Conservation (phyloP, 2,329 filamentous ascomycete species). For the Epichloe festucae region DNA sequence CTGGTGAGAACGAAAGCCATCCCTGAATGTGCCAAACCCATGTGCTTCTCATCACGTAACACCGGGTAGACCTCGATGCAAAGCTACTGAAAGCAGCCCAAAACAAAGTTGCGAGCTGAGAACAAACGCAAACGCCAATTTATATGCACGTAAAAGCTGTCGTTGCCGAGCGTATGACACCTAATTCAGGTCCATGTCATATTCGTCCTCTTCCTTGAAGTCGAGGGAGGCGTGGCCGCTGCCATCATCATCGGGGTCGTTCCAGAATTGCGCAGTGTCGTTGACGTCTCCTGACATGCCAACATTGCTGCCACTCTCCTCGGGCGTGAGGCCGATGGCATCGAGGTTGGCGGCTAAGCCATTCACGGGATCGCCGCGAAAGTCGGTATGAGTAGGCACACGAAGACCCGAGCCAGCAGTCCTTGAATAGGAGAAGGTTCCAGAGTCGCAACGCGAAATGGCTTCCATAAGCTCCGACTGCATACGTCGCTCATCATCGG, state of each 20-base stretch:
- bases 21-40: background rate
- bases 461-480: constrained; percentile 82
- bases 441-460: constrained; percentile 64
- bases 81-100: background rate
- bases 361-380: constrained; percentile 65
- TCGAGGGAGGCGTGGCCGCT: constrained; percentile 54
- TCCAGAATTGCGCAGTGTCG: constrained; percentile 47
- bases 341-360: constrained; percentile 26
- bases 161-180: constrained; percentile 7
- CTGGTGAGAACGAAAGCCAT: background rate
- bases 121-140: constrained; percentile 9
- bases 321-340: constrained; percentile 24
- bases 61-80: constrained; percentile 1
- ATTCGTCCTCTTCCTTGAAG: constrained; percentile 94
- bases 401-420: constrained; percentile 72
- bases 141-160: constrained; percentile 9
- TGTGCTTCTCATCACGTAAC: background rate
- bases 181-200: constrained; percentile 59
- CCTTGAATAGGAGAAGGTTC: constrained; percentile 73
- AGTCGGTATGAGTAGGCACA: constrained; percentile 86
- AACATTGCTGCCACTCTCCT: constrained; percentile 24
- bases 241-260: constrained; percentile 57
- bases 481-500: constrained; percentile 92
- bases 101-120: background rate
- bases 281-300: constrained; percentile 32